Evolutionary conservation across 2,329 filamentous ascomycete species (phyloP).

Genomic region (Verticillium dahliae): DNA sequence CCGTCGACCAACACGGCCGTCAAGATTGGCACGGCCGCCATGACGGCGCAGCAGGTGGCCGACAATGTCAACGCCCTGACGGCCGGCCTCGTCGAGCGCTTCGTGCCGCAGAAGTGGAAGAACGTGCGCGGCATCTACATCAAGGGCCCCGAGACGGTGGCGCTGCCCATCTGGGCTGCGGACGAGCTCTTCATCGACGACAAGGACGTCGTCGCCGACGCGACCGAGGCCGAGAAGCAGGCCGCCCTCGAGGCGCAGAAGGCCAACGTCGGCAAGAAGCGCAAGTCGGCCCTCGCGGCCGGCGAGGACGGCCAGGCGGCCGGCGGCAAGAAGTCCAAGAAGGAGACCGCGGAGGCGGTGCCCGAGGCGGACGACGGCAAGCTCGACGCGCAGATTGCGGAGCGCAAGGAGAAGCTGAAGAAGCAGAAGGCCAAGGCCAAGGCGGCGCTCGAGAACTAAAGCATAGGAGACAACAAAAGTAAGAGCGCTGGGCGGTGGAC

Average conservation of each 20-base stretch:
- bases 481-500: not conserved
- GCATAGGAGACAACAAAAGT: not conserved
- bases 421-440: slow-evolving; percentile 54
- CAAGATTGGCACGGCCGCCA: slow-evolving; percentile 69
- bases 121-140: slow-evolving; percentile 81
- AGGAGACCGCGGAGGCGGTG: slow-evolving; percentile 10
- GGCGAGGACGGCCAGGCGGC: slow-evolving; percentile 26
- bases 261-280: slow-evolving; percentile 60
- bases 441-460: slow-evolving; percentile 39
- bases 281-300: slow-evolving; percentile 32
- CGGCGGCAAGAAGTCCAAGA: slow-evolving; percentile 17
- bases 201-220: slow-evolving; percentile 62
- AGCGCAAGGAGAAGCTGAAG: slow-evolving; percentile 49
- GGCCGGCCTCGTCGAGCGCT: slow-evolving; percentile 65
- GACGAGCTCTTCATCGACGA: slow-evolving; percentile 85
- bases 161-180: slow-evolving; percentile 90
- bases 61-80: slow-evolving; percentile 75
- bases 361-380: slow-evolving; percentile 43
- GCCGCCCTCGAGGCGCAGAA: slow-evolving; percentile 31
- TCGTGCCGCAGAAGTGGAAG: slow-evolving; percentile 79
- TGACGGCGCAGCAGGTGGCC: slow-evolving; percentile 67
- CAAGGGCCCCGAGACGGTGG: slow-evolving; percentile 82
- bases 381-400: slow-evolving; percentile 53
- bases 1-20: slow-evolving; percentile 76
- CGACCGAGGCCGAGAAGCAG: slow-evolving; percentile 40